Base-by-base conservation (phyloP, 2,329 filamentous ascomycete genomes). In the Myriosclerotinia curreyana region DNA sequence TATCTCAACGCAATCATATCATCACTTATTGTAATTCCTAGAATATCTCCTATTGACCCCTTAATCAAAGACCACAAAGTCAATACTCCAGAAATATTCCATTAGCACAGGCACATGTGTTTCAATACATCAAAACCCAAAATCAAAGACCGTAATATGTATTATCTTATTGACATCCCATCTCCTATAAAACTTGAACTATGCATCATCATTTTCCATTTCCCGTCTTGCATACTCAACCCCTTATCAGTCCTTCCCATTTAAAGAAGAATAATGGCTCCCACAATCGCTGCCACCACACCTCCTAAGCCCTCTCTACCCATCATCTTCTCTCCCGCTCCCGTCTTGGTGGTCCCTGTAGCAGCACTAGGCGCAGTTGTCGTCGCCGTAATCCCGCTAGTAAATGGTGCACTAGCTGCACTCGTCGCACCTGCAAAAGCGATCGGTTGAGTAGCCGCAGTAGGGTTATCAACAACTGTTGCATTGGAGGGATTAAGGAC, bases 401-500 rank as follows among this genome's bases (percentile, higher is more conserved):
- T 78, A 66, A 80, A 82, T 0, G 75, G 75, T 7, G 70, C 65
- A 9, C 69, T 64, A 2, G 60, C 65, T 0, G 62, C 70, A 9
- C 50, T 52, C 11, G 65, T 69, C 7, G 74, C 71, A 20, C 66
- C 69, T 0, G 71, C 69, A 56, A 74, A 77, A 0, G 72, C 76
- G 6, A 79, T 75, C 14, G 71, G 67, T 48, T 79, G 76, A 5
- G 74, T 76, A 31, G 70, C 71, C 1, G 74, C 67, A 3, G 71
- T 72, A 8, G 77, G 75, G 54, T 81, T 74, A 0, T 79, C 80
- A 22, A 68, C 66, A 3, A 71, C 74, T 3, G 68, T 69, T 17
- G 74, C 65, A 5, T 72, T 75, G 46, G 78, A 72, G 1, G 79
- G 80, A 70, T 80, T 82, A 38, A 83, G 74, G 9, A 82, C 79